Evolutionary conservation across 768 basidiomycete genomes (phyloP).

Genomic region (Calocybe gangraenosa): DNA sequence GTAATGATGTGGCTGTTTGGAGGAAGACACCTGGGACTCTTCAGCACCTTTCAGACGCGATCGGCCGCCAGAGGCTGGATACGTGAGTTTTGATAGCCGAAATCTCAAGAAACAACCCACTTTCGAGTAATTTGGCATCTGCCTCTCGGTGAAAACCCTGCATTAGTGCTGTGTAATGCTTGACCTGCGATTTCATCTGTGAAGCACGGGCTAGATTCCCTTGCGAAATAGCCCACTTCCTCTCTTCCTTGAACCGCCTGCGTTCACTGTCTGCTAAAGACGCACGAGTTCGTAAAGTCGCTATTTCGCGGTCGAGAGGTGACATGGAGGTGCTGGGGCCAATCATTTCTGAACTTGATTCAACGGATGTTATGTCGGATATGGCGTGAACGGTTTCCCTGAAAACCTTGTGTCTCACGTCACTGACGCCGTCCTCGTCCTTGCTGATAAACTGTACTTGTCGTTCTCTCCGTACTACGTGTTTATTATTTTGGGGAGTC

Average conservation of each 20-base stretch:
- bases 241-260: slow-evolving; percentile 79
- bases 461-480: slow-evolving; percentile 29
- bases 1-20: slow-evolving; percentile 15
- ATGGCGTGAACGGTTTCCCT: slow-evolving; percentile 25
- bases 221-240: slow-evolving; percentile 81
- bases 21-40: slow-evolving; percentile 20
- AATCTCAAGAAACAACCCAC: slow-evolving; percentile 31
- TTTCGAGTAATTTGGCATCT: slow-evolving; percentile 61
- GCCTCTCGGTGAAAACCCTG: slow-evolving; percentile 80
- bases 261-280: slow-evolving; percentile 81
- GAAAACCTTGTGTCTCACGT: slow-evolving; percentile 21
- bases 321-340: slow-evolving; percentile 55
- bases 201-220: slow-evolving; percentile 71
- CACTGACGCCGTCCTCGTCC: slow-evolving; percentile 34
- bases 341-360: slow-evolving; percentile 63
- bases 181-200: slow-evolving; percentile 83
- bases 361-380: slow-evolving; percentile 66
- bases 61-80: slow-evolving; percentile 13
- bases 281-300: slow-evolving; percentile 68
- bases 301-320: slow-evolving; percentile 71
- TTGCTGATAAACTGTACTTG: slow-evolving; percentile 43
- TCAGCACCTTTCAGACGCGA: slow-evolving; percentile 19
- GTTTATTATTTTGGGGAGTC: slow-evolving; percentile 12
- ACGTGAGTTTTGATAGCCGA: not conserved
- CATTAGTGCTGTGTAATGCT: slow-evolving; percentile 74